Evolutionary conservation across 306 rosid genomes (phyloP).

Genomic region (Prunus kanzakura): DNA sequence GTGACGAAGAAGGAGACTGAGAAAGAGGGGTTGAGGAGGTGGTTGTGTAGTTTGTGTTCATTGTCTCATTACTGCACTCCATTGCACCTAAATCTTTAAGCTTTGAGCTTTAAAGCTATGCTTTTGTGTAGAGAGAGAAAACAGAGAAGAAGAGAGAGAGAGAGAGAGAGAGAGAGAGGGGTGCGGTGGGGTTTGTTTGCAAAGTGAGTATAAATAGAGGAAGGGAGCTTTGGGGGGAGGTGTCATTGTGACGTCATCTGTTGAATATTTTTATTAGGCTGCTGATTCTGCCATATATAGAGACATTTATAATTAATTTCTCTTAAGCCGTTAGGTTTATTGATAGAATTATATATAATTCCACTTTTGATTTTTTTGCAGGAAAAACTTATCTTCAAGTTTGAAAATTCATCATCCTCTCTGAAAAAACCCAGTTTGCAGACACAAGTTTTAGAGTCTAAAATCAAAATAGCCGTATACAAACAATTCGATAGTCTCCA

Average conservation of each 20-base stretch:
- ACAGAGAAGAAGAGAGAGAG: background rate
- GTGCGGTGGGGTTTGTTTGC: constrained; percentile 3
- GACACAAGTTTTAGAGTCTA: background rate
- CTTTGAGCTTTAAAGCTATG: background rate
- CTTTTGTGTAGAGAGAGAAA: too few relatives aligned
- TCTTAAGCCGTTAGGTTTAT: constrained; percentile 1
- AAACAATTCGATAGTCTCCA: background rate
- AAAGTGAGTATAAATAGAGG: constrained; percentile 1
- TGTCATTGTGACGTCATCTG: background rate
- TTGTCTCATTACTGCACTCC: constrained; percentile 14
- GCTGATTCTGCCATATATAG: background rate
- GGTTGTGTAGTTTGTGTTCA: constrained; percentile 10
- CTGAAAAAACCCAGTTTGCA: background rate
- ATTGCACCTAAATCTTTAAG: constrained; percentile 1
- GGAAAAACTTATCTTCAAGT: background rate
- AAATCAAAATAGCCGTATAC: background rate
- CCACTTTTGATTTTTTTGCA: background rate
- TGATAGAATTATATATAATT: background rate
- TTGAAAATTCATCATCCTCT: constrained; percentile 1
- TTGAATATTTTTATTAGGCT: background rate
- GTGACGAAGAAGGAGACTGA: constrained; percentile 25
- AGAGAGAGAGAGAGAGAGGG: background rate
- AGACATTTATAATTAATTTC: background rate
- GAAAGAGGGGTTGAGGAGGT: constrained; percentile 32
- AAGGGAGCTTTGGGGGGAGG: background rate